Percentiles rank a stretch among this genome's conserved stretches.
Conservation (phyloP, 192 early-diverging fungal genomes). For the Phlyctochytrium arcticum region DNA sequence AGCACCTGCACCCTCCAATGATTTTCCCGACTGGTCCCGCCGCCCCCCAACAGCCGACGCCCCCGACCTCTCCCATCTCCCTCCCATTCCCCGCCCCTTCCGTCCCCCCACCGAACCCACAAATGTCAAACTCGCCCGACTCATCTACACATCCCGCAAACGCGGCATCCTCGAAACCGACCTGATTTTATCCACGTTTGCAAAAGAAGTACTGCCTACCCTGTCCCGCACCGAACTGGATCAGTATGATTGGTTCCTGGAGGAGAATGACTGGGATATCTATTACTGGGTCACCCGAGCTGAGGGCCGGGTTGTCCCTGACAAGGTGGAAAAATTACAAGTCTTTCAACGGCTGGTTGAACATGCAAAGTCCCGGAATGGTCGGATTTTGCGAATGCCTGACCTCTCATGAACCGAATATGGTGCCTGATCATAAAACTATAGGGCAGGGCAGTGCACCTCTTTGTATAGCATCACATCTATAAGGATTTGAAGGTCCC, state of each 20-base stretch:
- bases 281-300: conserved; percentile 81
- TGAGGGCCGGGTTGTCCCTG: conserved; percentile 26
- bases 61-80: conserved; percentile 14
- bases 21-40: conserved; percentile 30
- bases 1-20: not conserved
- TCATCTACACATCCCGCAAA: conserved; percentile 86
- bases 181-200: conserved; percentile 85
- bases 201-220: conserved; percentile 52
- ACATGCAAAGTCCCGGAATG: conserved; percentile 76
- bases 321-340: conserved; percentile 29
- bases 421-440: no score
- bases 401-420: no score
- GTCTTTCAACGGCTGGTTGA: conserved; percentile 50
- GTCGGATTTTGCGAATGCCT: conserved; percentile 78
- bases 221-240: conserved; percentile 57
- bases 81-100: conserved; percentile 47
- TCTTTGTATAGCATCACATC: no score
- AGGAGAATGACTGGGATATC: conserved; percentile 95
- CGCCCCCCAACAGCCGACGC: conserved; percentile 20
- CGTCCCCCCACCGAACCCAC: conserved; percentile 62
- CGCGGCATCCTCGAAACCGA: conserved; percentile 93
- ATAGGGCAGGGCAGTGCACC: no score
- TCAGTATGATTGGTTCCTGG: conserved; percentile 76
- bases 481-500: no score
- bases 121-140: conserved; percentile 70